Evolutionary conservation across 2,329 filamentous ascomycete genomes (phyloP), one percentile per base, ranked within the genome.

Genomic region (Neobulgaria alba): DNA sequence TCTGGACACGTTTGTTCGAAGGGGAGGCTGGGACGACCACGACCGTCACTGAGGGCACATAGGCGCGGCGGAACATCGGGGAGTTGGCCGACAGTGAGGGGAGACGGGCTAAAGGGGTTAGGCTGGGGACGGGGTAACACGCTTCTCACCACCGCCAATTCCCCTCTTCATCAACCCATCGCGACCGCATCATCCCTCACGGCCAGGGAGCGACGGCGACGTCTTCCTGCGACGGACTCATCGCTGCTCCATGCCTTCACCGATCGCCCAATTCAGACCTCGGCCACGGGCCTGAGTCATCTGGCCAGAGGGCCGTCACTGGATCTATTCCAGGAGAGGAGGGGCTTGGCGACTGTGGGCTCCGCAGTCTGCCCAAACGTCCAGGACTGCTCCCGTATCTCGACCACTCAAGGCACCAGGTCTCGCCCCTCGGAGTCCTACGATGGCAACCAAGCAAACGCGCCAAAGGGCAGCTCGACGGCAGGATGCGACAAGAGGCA

Each of bases 1-100:
- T 21, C 21, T 33, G 37, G 31, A 32, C 37, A 39, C 37, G 37
- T 35, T 16, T 18, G 15, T 3, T 19, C 19, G 18, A 17, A 20
- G 10, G n/a, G 17, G 33, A 17, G 8, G 5, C 10, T 35, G 33
- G 10, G n/a, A 7, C 16, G 19, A n/a, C 3, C 17, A 10, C 12
- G 31, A 33, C 16, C 31, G 17, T 12, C 12, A 30, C 15, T 30
- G 29, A 30, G 29, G 15, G n/a, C 15, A 30, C 12, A 30, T 30
- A 15, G 29, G 29, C 10, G 29, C 15, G n/a, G 29, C 15, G 29
- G 12, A 15, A 15, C n/a, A 15, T 12, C 29, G 15, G 10, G 29
- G 15, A 30, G 9, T 15, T 15, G 15, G 15, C 15, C 29, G 29
- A 30, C 8, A 15, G n/a, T 10, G n/a, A 30, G 29, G 9, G n/a